Conservation (phyloP, 2,329 filamentous ascomycete genomes). For the Fusarium tanahbumbuense region DNA sequence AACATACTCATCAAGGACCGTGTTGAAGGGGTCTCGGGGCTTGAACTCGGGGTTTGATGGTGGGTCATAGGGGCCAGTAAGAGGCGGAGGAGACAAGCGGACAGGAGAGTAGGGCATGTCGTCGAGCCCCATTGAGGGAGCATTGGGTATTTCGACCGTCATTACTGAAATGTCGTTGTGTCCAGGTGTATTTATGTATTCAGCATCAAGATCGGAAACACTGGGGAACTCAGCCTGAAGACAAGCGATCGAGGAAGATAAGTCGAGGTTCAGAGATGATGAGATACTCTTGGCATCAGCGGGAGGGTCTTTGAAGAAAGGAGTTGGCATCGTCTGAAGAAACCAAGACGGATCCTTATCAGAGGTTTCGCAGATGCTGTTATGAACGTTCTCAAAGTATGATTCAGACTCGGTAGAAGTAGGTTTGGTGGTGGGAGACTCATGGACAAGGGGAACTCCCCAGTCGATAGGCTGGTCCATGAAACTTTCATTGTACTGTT, state of each 20-base stretch:
- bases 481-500: background rate
- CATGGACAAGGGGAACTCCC: background rate
- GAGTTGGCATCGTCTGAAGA: background rate
- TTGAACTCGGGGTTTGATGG: background rate
- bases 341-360: background rate
- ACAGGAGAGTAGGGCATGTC: conserved; percentile 7
- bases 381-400: background rate
- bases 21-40: background rate
- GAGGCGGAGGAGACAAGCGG: background rate
- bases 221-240: background rate
- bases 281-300: background rate
- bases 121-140: background rate
- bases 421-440: background rate
- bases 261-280: background rate
- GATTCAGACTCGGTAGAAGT: background rate
- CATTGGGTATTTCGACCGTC: background rate
- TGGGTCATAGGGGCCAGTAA: background rate
- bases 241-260: background rate
- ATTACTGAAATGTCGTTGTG: background rate
- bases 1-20: background rate
- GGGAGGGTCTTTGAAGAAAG: background rate
- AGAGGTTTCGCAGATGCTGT: background rate
- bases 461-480: background rate
- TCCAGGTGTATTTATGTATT: background rate
- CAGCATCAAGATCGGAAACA: background rate